Conservation (phyloP, 2,329 filamentous ascomycete species). For the Dothidotthia symphoricarpi region DNA sequence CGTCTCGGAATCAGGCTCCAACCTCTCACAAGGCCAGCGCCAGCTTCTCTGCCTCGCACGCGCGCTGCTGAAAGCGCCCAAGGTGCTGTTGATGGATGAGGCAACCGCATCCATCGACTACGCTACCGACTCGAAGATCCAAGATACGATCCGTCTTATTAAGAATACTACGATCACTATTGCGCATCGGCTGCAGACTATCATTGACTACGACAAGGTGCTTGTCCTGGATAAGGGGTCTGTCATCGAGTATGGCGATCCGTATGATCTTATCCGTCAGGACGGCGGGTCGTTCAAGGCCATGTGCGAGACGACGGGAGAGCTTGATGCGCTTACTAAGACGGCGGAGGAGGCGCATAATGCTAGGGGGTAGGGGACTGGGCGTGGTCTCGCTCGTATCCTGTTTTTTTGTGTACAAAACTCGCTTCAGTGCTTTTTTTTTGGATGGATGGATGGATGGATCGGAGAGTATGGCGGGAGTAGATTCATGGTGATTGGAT, state of each 20-base stretch:
- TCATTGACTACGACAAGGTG: conserved; percentile 97
- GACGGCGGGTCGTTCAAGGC: conserved; percentile 64
- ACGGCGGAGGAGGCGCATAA: conserved; percentile 54
- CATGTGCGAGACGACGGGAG: conserved; percentile 68
- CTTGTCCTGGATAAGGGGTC: conserved; percentile 86
- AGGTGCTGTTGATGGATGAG: conserved; percentile 98
- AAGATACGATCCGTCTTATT: conserved; percentile 92
- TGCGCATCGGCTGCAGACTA: conserved; percentile 91
- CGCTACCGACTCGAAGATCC: conserved; percentile 90
- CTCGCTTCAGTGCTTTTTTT: too few species aligned
- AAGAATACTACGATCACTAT: conserved; percentile 93
- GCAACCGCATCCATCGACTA: conserved; percentile 98
- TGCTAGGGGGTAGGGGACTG: conserved; percentile 4
- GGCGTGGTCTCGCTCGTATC: too few species aligned
- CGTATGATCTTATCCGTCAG: conserved; percentile 66
- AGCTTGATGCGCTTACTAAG: conserved; percentile 55
- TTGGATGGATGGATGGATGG: too few species aligned
- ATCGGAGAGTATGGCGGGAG: too few species aligned
- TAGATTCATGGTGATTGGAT: too few species aligned
- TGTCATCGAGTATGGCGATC: conserved; percentile 88
- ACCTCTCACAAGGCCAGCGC: conserved; percentile 92
- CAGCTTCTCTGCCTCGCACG: conserved; percentile 92
- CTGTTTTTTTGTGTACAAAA: too few species aligned
- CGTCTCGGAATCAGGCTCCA: conserved; percentile 87
- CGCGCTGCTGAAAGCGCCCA: conserved; percentile 85